Evolutionary conservation across 2,329 filamentous ascomycete species (phyloP).

Genomic region (Aspergillus glaucus): DNA sequence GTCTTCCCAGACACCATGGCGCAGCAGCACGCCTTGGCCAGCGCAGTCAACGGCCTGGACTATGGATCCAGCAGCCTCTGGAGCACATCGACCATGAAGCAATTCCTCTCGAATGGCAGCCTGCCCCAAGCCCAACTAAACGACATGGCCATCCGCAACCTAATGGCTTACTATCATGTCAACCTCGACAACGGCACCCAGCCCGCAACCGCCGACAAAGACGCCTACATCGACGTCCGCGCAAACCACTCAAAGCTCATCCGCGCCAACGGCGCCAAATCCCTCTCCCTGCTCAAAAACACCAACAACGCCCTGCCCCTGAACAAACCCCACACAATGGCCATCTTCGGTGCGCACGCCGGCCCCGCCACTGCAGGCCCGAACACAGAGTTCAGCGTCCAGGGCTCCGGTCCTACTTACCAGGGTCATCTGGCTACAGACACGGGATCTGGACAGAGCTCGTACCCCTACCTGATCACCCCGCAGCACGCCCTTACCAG

Average conservation of each 20-base stretch:
- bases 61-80: slow-evolving; percentile 17
- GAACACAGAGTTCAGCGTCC: slow-evolving; percentile 21
- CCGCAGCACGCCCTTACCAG: slow-evolving; percentile 9
- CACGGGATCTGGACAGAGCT: slow-evolving; percentile 11
- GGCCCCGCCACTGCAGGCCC: slow-evolving; percentile 13
- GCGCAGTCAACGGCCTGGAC: slow-evolving; percentile 42
- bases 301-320: slow-evolving; percentile 44
- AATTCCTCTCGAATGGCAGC: slow-evolving; percentile 33
- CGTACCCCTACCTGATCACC: slow-evolving; percentile 12
- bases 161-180: slow-evolving; percentile 42
- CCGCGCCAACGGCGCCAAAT: slow-evolving; percentile 67
- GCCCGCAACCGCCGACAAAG: slow-evolving; percentile 6
- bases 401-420: slow-evolving; percentile 7
- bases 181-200: slow-evolving; percentile 38
- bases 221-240: slow-evolving; percentile 53
- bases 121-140: slow-evolving; percentile 36
- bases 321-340: slow-evolving; percentile 39
- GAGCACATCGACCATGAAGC: slow-evolving; percentile 34
- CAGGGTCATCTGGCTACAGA: slow-evolving; percentile 11
- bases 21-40: slow-evolving; percentile 22
- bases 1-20: slow-evolving; percentile 8
- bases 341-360: slow-evolving; percentile 47
- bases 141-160: slow-evolving; percentile 43
- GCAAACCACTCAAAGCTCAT: slow-evolving; percentile 63
- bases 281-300: slow-evolving; percentile 63